Conservation (phyloP, 306 rosid species). For the Pachyrhizus erosus region DNA sequence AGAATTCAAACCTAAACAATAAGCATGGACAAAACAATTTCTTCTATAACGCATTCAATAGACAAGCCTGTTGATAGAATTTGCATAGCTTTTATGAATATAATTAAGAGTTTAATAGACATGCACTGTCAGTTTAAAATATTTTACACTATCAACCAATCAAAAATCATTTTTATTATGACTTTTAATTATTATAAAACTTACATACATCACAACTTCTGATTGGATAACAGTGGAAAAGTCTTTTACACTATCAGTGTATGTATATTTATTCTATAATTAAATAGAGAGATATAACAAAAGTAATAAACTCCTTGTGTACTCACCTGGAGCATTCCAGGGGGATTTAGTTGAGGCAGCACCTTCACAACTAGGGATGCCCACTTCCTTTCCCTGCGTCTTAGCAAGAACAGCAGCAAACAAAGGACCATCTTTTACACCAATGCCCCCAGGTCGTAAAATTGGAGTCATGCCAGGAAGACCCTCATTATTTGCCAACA, state of each 20-base stretch:
- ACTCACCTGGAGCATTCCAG: conserved; percentile 91
- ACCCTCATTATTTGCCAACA: conserved; percentile 83
- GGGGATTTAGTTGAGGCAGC: conserved; percentile 95
- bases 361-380: conserved; percentile 91
- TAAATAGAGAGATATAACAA: neutral
- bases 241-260: neutral
- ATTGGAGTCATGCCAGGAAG: conserved; percentile 88
- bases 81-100: conserved; percentile 18
- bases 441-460: conserved; percentile 89
- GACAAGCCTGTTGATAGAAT: conserved; percentile 33
- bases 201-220: neutral
- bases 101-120: neutral
- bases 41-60: conserved; percentile 10
- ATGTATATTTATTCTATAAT: neutral
- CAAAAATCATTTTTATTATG: neutral
- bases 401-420: conserved; percentile 84
- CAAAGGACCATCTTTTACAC: conserved; percentile 81
- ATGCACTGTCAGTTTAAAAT: neutral
- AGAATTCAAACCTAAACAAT: conserved; percentile 13
- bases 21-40: conserved; percentile 1
- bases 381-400: conserved; percentile 83
- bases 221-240: neutral
- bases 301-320: conserved; percentile 1
- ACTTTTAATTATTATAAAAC: neutral
- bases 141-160: neutral